phyloP scores from a whole-genome alignment of 2,329 filamentous ascomycete species.

The Colletotrichum godetiae region DNA sequence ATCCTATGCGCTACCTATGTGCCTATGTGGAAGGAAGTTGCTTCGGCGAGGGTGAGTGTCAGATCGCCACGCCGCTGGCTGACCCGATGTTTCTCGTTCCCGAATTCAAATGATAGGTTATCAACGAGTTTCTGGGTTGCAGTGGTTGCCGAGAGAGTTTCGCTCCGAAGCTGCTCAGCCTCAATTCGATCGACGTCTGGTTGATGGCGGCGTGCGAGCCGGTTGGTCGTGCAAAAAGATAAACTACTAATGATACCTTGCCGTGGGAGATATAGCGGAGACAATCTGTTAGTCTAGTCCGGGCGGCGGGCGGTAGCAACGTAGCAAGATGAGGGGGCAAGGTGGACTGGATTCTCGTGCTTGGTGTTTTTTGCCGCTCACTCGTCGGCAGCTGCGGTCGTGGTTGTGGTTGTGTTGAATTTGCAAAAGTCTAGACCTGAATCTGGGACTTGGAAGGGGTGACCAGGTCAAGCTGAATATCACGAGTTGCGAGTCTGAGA shows the following conservation, averaged over 20 bases:
- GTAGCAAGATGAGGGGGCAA: background rate
- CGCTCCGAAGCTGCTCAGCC: constrained; percentile 29
- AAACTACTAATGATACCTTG: background rate
- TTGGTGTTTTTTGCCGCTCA: background rate
- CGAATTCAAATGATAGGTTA: background rate
- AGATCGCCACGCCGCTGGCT: constrained; percentile 16
- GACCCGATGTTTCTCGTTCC: constrained; percentile 11
- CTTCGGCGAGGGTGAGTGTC: background rate
- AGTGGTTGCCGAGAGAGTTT: constrained; percentile 29
- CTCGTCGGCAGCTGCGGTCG: background rate
- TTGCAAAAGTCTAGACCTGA: background rate
- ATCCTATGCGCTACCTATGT: too few relatives aligned
- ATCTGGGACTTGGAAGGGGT: background rate
- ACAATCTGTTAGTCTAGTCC: background rate
- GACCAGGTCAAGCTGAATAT: background rate
- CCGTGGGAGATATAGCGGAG: background rate
- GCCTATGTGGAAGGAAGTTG: background rate
- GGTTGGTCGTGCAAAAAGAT: background rate
- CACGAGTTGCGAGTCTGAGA: background rate
- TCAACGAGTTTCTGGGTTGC: background rate
- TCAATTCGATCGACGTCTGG: constrained; percentile 9
- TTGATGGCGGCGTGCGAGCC: constrained; percentile 1
- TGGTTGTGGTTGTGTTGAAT: background rate
- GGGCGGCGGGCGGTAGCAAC: too few relatives aligned
- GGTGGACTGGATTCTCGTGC: background rate